Conservation (phyloP, 495 filamentous ascomycete species). For the Penicillium cinerascens region DNA sequence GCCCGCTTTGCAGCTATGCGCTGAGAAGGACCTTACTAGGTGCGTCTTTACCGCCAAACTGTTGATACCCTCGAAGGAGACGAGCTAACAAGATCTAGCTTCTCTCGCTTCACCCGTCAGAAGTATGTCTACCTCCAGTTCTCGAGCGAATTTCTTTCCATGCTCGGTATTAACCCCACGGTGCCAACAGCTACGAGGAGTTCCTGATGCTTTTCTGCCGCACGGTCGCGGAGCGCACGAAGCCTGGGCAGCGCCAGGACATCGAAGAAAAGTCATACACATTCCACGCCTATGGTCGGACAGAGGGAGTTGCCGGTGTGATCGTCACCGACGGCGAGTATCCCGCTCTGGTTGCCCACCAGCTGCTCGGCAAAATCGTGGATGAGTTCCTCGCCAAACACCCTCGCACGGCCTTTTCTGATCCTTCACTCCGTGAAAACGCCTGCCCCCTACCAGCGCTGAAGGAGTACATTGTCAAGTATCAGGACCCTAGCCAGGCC, state of each 20-base stretch:
- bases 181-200: conserved; percentile 44
- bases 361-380: conserved; percentile 83
- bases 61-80: not conserved
- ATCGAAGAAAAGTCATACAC: conserved; percentile 74
- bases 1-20: conserved; percentile 76
- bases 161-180: not conserved
- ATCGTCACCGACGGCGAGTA: conserved; percentile 91
- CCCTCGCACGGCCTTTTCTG: conserved; percentile 64
- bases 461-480: conserved; percentile 77
- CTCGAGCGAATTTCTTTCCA: not conserved
- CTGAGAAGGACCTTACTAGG: conserved; percentile 72
- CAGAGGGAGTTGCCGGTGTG: conserved; percentile 82
- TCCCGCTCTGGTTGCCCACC: conserved; percentile 86
- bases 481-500: conserved; percentile 84
- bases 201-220: conserved; percentile 55
- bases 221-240: conserved; percentile 74
- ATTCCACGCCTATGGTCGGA: conserved; percentile 87
- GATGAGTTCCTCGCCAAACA: conserved; percentile 88
- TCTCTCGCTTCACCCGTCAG: conserved; percentile 73
- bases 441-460: conserved; percentile 62
- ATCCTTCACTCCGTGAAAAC: conserved; percentile 37
- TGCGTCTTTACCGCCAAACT: conserved; percentile 5
- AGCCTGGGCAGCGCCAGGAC: conserved; percentile 83
- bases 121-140: conserved; percentile 41
- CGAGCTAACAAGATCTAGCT: conserved; percentile 36